Conservation (phyloP, 169 alveolate genomes). For the Eimeria acervulina region DNA sequence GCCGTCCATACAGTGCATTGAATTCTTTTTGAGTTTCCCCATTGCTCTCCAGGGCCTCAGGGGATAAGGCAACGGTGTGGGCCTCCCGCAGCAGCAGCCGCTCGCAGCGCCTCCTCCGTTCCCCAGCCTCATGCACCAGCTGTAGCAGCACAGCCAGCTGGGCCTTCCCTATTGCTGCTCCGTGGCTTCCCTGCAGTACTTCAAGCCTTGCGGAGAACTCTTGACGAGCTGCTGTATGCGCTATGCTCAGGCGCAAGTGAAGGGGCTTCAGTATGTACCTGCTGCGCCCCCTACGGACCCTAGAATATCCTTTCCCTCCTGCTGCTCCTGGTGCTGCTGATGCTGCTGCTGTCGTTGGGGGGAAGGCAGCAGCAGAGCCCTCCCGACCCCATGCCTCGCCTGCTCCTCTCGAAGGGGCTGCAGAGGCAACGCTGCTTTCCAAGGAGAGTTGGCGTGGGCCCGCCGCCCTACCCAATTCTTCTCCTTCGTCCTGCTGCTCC, state of each 20-base stretch:
- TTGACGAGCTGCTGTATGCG: conserved; percentile 84
- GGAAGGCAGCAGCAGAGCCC: neutral
- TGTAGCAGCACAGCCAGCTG: conserved; percentile 88
- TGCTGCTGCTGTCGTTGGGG: neutral
- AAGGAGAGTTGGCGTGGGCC: neutral
- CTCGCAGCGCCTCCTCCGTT: conserved; percentile 86
- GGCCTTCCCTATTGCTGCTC: conserved; percentile 88
- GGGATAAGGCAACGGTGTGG: conserved; percentile 87
- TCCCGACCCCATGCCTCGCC: neutral
- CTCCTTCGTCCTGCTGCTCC: neutral
- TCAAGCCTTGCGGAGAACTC: conserved; percentile 87
- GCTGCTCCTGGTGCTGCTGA: neutral
- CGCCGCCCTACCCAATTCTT: neutral
- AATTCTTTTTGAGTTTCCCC: conserved; percentile 88
- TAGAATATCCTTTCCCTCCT: neutral
- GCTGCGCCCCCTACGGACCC: conserved; percentile 46
- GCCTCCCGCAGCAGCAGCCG: conserved; percentile 89
- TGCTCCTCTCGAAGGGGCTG: conserved; percentile 7
- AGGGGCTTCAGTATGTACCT: conserved; percentile 86
- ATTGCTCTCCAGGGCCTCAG: conserved; percentile 88
- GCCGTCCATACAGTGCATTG: conserved; percentile 88
- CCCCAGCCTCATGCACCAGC: conserved; percentile 88
- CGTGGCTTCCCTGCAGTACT: conserved; percentile 87
- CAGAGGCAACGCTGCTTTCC: conserved; percentile 33
- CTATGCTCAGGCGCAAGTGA: conserved; percentile 82